phyloP scores from a whole-genome alignment of 2,329 filamentous ascomycete genomes.

The Claviceps lovelessii region DNA sequence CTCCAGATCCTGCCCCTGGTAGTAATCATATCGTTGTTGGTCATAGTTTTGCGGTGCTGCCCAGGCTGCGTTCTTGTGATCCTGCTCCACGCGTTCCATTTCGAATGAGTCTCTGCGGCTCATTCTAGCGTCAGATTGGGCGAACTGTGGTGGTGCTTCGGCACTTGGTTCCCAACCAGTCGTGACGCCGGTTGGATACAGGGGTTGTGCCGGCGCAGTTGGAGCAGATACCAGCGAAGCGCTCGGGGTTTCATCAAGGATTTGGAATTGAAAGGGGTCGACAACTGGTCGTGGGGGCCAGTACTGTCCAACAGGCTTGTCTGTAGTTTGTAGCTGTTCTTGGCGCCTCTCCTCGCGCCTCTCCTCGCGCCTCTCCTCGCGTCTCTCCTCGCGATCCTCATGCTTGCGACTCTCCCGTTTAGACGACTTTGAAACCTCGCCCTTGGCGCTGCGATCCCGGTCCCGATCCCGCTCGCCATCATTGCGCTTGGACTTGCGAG shows the following conservation, averaged over 20 bases:
- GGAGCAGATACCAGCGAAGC: background rate
- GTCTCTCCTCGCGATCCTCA: slow-evolving; percentile 14
- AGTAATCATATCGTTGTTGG: slow-evolving; percentile 14
- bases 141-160: slow-evolving; percentile 18
- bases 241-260: slow-evolving; percentile 30
- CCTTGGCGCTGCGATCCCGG: slow-evolving; percentile 14
- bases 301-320: slow-evolving; percentile 6
- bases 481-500: slow-evolving; percentile 10
- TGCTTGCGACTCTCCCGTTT: slow-evolving; percentile 12
- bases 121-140: slow-evolving; percentile 22
- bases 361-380: slow-evolving; percentile 12
- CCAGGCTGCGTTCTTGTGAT: slow-evolving; percentile 13
- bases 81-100: slow-evolving; percentile 21
- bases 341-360: background rate
- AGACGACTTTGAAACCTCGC: slow-evolving; percentile 13
- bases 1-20: slow-evolving; percentile 27
- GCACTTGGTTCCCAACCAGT: slow-evolving; percentile 40
- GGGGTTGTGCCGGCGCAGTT: slow-evolving; percentile 18
- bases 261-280: slow-evolving; percentile 46
- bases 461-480: slow-evolving; percentile 15
- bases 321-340: slow-evolving; percentile 14
- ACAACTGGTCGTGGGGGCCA: slow-evolving; percentile 12
- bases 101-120: slow-evolving; percentile 39
- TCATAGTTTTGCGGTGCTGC: slow-evolving; percentile 9
- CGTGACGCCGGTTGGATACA: slow-evolving; percentile 37